These are phyloP conservation scores for Lasiodiplodia gonubiensis DNA, from an alignment of 2,329 filamentous ascomycete genomes.

Conservation along the genomic window DNA sequence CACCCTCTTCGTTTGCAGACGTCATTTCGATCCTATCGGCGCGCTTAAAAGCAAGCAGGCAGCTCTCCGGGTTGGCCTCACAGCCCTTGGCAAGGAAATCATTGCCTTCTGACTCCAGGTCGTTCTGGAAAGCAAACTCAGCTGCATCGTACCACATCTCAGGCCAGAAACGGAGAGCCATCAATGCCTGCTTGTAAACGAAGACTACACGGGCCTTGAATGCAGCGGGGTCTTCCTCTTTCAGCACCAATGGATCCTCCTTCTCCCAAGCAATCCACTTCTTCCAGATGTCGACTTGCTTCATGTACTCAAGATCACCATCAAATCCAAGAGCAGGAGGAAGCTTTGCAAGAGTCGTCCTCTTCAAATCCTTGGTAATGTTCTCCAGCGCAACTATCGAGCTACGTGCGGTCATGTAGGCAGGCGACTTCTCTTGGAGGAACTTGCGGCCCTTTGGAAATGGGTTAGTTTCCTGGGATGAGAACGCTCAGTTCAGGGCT, in stretches of 20 bases:
- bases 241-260: constrained; percentile 84
- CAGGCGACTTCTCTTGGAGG: constrained; percentile 87
- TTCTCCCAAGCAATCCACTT: constrained; percentile 96
- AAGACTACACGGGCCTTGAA: constrained; percentile 84
- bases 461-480: constrained; percentile 32
- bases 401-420: constrained; percentile 95
- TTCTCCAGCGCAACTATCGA: constrained; percentile 91
- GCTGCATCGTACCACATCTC: constrained; percentile 95
- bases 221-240: constrained; percentile 75
- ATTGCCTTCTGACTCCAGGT: constrained; percentile 72
- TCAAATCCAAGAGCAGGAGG: constrained; percentile 86
- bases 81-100: constrained; percentile 84
- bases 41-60: constrained; percentile 85
- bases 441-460: constrained; percentile 82
- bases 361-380: constrained; percentile 75
- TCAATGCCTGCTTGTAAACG: constrained; percentile 90
- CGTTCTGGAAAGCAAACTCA: constrained; percentile 87
- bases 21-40: constrained; percentile 85
- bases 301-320: constrained; percentile 80
- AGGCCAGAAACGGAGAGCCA: constrained; percentile 92
- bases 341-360: constrained; percentile 78
- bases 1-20: constrained; percentile 76
- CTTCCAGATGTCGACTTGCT: constrained; percentile 89
- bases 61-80: constrained; percentile 90
- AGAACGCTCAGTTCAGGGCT: constrained; percentile 26